Evolutionary conservation across 768 basidiomycete species (phyloP).

Genomic region (Infundibulicybe gibba): DNA sequence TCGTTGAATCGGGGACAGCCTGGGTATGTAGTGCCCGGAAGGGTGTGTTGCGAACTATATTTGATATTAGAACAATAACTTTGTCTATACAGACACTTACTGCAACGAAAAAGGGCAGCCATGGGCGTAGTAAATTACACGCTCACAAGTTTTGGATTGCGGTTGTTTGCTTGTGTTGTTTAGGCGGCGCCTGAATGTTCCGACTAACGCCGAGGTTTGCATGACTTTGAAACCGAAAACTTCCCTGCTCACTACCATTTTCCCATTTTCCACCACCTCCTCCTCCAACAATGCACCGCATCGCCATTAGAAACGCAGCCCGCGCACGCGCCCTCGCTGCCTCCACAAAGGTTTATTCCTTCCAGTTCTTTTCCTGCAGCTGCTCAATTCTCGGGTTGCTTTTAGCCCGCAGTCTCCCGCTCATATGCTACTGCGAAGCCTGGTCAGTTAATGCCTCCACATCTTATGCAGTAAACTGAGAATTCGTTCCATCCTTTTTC

Average conservation of each 20-base stretch:
- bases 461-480: conserved; percentile 14
- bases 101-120: conserved; percentile 24
- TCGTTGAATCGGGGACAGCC: conserved; percentile 32
- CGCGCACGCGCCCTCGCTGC: conserved; percentile 74
- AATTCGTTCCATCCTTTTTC: conserved; percentile 11
- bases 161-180: conserved; percentile 9
- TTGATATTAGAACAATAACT: neutral
- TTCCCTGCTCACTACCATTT: conserved; percentile 39
- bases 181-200: conserved; percentile 41
- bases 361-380: conserved; percentile 16
- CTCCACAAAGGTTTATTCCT: conserved; percentile 51
- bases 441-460: conserved; percentile 51
- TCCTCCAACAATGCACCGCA: conserved; percentile 66
- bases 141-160: neutral
- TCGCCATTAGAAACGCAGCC: conserved; percentile 81
- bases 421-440: conserved; percentile 98
- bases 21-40: conserved; percentile 19
- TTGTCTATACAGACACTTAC: conserved; percentile 22
- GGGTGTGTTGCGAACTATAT: neutral
- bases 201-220: conserved; percentile 39
- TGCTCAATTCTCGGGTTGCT: conserved; percentile 15
- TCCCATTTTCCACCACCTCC: conserved; percentile 43
- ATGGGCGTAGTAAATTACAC: conserved; percentile 13
- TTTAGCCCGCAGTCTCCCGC: conserved; percentile 56
- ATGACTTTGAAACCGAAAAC: conserved; percentile 34